Evolutionary conservation across 768 basidiomycete species (phyloP), one percentile per base, ranked within the genome.

Genomic region (Hysterangium stoloniferum): DNA sequence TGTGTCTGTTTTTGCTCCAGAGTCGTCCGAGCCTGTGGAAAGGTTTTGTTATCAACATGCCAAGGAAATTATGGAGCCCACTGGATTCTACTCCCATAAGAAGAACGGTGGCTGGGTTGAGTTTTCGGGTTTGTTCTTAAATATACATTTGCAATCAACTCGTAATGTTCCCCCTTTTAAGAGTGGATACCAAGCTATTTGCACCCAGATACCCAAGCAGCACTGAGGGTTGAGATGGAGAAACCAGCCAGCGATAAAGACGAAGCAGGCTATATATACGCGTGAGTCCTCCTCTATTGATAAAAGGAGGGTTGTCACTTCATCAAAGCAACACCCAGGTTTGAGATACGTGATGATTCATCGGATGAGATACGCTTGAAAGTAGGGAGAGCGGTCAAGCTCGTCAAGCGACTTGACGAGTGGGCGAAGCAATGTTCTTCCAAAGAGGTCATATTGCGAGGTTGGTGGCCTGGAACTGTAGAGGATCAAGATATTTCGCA

Each of bases 401-500:
- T 89, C 20, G 75, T 72, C 27, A 82, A 82, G 57, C 73, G 89
- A 27, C 71, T 89, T 40, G 79, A 83, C 60, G 75, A 92, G 57
- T 91, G 89, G 89, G 72, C 72, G 19, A 89, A 84, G 57, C 85
- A 87, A 57, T 92, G 89, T 53, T 77, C 77, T 4, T 86, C 85
- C 6, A 86, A 84, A 62, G 76, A 81, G 56, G 84, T 82, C 45
- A 75, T 87, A 32, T 65, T 86, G 13, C 74, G 85, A 37, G 86
- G 86, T 1, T 84, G 76, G 68, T 88, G 80, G 72, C 89, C 89
- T 1, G 76, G 75, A 19, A 69, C 69, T 27, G 68, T 71, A 25
- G 71, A 72, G 47, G 63, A 64, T 36, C 63, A 63, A 32, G 57
- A 57, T 66, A 70, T 22, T 64, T 69, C 20, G 62, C 61, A 66